A percentile compares a stretch with the other conserved stretches of the same genome.
Evolutionary conservation across 2,329 filamentous ascomycete species (phyloP).

Genomic region (Fusarium begoniae): DNA sequence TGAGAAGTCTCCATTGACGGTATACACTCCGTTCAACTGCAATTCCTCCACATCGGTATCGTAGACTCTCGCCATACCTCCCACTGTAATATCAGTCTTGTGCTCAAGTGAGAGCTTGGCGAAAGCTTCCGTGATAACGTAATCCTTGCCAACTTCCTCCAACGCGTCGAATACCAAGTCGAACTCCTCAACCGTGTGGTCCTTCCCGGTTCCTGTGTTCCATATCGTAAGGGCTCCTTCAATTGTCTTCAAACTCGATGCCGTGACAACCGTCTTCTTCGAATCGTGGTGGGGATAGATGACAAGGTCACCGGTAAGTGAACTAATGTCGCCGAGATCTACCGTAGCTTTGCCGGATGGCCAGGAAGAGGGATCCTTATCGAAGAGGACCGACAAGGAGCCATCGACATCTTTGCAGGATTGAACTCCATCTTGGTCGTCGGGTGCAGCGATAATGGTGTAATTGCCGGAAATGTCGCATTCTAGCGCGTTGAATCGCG

Average conservation of each 20-base stretch:
- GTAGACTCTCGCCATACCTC: conserved; percentile 38
- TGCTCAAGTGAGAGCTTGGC: conserved; percentile 34
- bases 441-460: conserved; percentile 39
- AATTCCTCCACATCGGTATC: conserved; percentile 32
- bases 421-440: conserved; percentile 30
- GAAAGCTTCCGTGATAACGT: conserved; percentile 39
- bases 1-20: conserved; percentile 38
- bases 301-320: conserved; percentile 37
- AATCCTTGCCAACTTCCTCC: conserved; percentile 33
- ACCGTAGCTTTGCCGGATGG: conserved; percentile 34
- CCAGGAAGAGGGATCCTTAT: conserved; percentile 38
- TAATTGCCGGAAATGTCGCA: conserved; percentile 42
- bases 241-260: conserved; percentile 32
- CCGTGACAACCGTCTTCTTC: conserved; percentile 38
- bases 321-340: conserved; percentile 37
- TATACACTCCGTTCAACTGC: conserved; percentile 36
- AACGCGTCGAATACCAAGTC: conserved; percentile 33
- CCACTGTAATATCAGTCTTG: conserved; percentile 25
- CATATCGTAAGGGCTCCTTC: conserved; percentile 37
- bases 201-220: conserved; percentile 33
- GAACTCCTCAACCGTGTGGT: conserved; percentile 24
- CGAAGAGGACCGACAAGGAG: conserved; percentile 41
- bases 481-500: conserved; percentile 18
- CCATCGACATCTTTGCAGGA: conserved; percentile 41
- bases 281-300: conserved; percentile 40